A percentile compares a stretch with the other conserved stretches of the same genome.
These are phyloP conservation scores for Phytophthora lateralis DNA, from an alignment of 352 stramenopile species.

Conservation along the genomic window DNA sequence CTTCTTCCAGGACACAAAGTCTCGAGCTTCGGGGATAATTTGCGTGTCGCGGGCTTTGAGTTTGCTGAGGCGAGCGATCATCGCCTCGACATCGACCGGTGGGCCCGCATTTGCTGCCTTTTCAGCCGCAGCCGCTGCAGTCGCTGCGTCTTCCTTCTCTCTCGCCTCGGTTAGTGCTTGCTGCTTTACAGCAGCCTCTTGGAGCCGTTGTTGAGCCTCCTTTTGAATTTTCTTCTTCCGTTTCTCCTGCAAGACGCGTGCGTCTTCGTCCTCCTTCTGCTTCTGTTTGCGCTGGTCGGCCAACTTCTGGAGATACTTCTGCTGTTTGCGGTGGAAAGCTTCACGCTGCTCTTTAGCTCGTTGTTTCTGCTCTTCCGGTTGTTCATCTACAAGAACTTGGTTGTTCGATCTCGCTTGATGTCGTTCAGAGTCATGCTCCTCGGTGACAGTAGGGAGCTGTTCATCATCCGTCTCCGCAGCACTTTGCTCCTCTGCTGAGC, in stretches of 20 bases:
- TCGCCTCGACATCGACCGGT: conserved; percentile 60
- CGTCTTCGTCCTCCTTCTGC: conserved; percentile 73
- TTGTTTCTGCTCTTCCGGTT: conserved; percentile 43
- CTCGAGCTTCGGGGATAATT: conserved; percentile 70
- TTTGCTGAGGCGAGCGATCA: conserved; percentile 78
- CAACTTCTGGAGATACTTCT: conserved; percentile 68
- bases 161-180: conserved; percentile 37
- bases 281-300: conserved; percentile 69
- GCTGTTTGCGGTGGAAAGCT: conserved; percentile 64
- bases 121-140: conserved; percentile 24
- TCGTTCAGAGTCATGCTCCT: conserved; percentile 13
- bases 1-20: conserved; percentile 92
- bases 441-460: conserved; percentile 2
- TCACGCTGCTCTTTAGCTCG: conserved; percentile 55
- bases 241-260: conserved; percentile 57
- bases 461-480: conserved; percentile 15
- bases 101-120: conserved; percentile 29
- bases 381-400: conserved; percentile 13
- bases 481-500: conserved; percentile 34
- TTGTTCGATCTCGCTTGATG: neutral
- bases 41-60: conserved; percentile 71
- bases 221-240: conserved; percentile 58
- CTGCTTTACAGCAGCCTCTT: conserved; percentile 53
- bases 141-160: conserved; percentile 48
- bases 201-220: conserved; percentile 55